A percentile compares a stretch with the other conserved stretches of the same genome.
Evolutionary conservation across 164 flowering plant species (phyloP).

Genomic region (Houttuynia cordata): DNA sequence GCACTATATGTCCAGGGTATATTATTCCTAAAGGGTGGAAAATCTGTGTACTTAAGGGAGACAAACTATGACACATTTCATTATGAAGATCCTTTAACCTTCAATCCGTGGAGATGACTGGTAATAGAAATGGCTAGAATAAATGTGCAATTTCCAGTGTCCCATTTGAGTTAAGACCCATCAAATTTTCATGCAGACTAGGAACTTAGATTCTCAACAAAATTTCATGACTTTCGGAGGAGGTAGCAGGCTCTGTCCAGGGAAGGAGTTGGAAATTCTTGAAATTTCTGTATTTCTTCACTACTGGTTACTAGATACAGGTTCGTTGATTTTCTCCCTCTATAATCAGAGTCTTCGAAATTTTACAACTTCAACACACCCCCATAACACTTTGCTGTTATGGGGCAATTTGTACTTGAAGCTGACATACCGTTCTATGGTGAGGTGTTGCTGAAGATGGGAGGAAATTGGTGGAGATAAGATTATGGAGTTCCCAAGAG

Average conservation of each 20-base stretch:
- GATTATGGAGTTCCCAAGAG: constrained; percentile 44
- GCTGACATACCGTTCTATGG: neutral
- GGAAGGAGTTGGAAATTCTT: constrained; percentile 75
- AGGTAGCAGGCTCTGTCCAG: constrained; percentile 80
- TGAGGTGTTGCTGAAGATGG: neutral
- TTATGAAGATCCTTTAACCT: constrained; percentile 36
- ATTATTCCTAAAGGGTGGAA: constrained; percentile 52
- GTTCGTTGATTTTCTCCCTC: constrained; percentile 12
- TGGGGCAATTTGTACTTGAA: neutral
- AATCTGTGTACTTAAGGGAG: too few species aligned
- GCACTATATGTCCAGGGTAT: constrained; percentile 22
- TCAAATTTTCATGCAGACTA: constrained; percentile 33
- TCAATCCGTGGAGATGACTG: constrained; percentile 62
- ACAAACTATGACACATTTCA: constrained; percentile 25
- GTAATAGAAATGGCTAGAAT: too few species aligned
- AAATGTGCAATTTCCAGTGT: neutral
- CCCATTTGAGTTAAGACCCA: neutral
- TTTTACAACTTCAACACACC: too few species aligned
- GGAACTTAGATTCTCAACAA: constrained; percentile 44
- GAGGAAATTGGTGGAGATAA: constrained; percentile 17
- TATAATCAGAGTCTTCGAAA: too few species aligned
- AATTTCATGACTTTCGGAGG: constrained; percentile 66
- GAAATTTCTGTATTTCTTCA: constrained; percentile 72
- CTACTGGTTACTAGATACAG: constrained; percentile 76
- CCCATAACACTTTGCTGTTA: too few species aligned